Conservation (phyloP, 116 monocot genomes). For the Trichopus zeylanicus region DNA sequence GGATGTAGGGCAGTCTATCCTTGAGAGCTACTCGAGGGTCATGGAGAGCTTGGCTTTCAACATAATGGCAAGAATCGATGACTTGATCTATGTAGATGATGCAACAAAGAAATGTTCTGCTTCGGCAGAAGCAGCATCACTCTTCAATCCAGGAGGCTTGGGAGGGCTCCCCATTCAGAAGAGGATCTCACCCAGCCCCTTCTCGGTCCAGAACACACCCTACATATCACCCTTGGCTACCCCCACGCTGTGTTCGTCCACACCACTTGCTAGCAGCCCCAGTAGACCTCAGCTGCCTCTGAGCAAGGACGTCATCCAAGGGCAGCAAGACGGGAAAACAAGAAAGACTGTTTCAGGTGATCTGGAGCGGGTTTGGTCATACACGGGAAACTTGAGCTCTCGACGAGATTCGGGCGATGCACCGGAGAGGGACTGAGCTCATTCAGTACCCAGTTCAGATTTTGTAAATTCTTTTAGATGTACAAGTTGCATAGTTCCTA, state of each 20-base stretch:
- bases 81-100: slow-evolving; percentile 83
- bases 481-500: neutral
- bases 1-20: slow-evolving; percentile 92
- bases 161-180: slow-evolving; percentile 76
- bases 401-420: slow-evolving; percentile 56
- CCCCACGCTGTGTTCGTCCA: slow-evolving; percentile 58
- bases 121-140: slow-evolving; percentile 32
- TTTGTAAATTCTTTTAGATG: neutral
- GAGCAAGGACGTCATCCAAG: slow-evolving; percentile 5
- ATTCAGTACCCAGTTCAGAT: neutral
- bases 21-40: slow-evolving; percentile 91
- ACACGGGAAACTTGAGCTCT: slow-evolving; percentile 56
- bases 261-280: slow-evolving; percentile 58
- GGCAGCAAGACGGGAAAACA: slow-evolving; percentile 18
- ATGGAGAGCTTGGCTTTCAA: slow-evolving; percentile 97
- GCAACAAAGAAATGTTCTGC: slow-evolving; percentile 48
- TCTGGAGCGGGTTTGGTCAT: slow-evolving; percentile 51
- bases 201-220: slow-evolving; percentile 66
- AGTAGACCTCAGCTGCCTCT: slow-evolving; percentile 18
- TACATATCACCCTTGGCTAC: slow-evolving; percentile 71
- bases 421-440: slow-evolving; percentile 58
- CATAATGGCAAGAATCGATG: slow-evolving; percentile 92
- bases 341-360: slow-evolving; percentile 27
- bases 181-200: slow-evolving; percentile 79
- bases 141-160: slow-evolving; percentile 48